These are phyloP conservation scores for Ophiostoma sp. DNA, from an alignment of 2,329 filamentous ascomycete species.

Conservation along the genomic window DNA sequence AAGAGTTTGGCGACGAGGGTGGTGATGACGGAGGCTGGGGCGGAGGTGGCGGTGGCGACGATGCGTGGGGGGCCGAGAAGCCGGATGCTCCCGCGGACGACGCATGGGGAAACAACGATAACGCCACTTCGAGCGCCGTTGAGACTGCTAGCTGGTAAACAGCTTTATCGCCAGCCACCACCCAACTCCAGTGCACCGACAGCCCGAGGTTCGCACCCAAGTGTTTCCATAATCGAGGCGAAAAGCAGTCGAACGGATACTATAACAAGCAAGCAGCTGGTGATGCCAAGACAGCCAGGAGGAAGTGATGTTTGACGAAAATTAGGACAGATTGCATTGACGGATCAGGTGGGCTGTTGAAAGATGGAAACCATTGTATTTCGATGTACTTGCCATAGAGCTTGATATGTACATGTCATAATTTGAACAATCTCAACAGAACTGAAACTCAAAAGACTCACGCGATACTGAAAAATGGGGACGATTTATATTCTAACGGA, in stretches of 20 bases:
- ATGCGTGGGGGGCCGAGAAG: slow-evolving; percentile 17
- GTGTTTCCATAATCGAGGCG: neutral
- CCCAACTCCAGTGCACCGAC: neutral
- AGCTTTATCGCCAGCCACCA: neutral
- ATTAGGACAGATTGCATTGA: neutral
- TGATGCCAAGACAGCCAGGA: neutral
- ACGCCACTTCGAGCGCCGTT: neutral
- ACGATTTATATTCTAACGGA: too few relatives aligned
- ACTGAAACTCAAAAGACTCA: neutral
- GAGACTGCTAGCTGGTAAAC: neutral
- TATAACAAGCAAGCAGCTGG: neutral
- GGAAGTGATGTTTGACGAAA: neutral
- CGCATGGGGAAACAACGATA: neutral
- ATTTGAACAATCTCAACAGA: neutral
- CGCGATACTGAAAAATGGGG: too few relatives aligned
- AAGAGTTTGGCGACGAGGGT: slow-evolving; percentile 30
- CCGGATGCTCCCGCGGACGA: slow-evolving; percentile 10
- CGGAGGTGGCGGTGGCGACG: slow-evolving; percentile 27
- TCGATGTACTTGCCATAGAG: slow-evolving; percentile 1
- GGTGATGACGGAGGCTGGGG: slow-evolving; percentile 29
- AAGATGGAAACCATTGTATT: slow-evolving; percentile 5
- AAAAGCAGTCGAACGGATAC: neutral
- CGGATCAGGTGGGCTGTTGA: neutral
- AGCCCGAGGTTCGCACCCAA: neutral
- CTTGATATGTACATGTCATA: neutral